Base-by-base conservation (phyloP, 306 rosid genomes). In the Begonia fuchsioides region DNA sequence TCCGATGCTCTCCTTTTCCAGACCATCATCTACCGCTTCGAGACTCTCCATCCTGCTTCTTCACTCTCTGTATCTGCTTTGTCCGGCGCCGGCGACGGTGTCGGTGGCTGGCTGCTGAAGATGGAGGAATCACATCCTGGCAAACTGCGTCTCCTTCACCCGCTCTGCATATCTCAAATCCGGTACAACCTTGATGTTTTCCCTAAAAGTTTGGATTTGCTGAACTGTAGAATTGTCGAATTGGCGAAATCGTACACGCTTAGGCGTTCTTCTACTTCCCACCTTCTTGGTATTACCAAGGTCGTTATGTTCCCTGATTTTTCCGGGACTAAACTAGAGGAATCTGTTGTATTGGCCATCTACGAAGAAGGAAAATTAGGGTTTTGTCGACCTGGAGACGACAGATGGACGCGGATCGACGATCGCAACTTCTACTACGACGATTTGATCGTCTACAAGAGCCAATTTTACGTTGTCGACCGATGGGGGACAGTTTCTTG, bases 401-500 rank as follows among this genome's bases (percentile, higher is more conserved):
- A 69, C 12, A 62, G 53, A 6, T 61, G 82, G 57, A 72, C 55
- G 0, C 65, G 58, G 4, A 55, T 88, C 39, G 70, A 68, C 58
- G 64, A 70, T 38, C 59, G 47, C n/a, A 69, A 57, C 32, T 54
- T 44, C 38, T 63, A 68, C 66, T 78, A 64, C 32, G 78, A 80
- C 57, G 96, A 84, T 66, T 55, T 88, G 11, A 67, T 72, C 35
- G 61, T 76, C 35, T 69, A 52, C 13, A 72, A 67, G 50, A 76
- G 72, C 3, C 81, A 81, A 38, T 51, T 72, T 13, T 83, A 76
- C 49, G 88, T 75, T 9, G 78, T 82, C 10, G 86, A 83, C 49
- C 61, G 52, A 19, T 72, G 72, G 83, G 96, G 95, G 1, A 64
- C 77, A 0, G 63, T 83, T 39, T 81, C 69, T 10, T 74, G 90